Conservation (phyloP, 2,329 filamentous ascomycete genomes). For the Penicillium sp. region DNA sequence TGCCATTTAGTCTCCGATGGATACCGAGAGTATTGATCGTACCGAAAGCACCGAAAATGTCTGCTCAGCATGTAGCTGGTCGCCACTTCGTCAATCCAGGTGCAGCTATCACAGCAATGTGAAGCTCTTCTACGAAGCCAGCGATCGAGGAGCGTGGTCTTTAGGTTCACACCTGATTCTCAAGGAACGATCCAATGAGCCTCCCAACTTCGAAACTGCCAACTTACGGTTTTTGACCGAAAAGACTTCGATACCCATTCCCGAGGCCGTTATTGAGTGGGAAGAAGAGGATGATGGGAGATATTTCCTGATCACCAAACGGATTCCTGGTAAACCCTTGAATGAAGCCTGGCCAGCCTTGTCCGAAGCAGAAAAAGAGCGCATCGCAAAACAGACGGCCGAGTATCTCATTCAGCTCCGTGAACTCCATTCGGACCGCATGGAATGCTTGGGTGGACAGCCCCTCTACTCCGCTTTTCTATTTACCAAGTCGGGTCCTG, state of each 20-base stretch:
- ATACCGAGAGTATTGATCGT: not conserved
- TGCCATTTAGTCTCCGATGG: not conserved
- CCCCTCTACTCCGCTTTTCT: constrained; percentile 23
- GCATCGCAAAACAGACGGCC: constrained; percentile 26
- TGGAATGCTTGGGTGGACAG: constrained; percentile 18
- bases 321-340: constrained; percentile 22
- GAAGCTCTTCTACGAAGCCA: constrained; percentile 27
- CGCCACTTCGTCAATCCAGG: constrained; percentile 13
- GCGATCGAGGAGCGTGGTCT: constrained; percentile 34
- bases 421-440: constrained; percentile 15
- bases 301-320: constrained; percentile 17
- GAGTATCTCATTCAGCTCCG: constrained; percentile 27
- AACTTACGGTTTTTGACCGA: constrained; percentile 18
- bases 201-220: constrained; percentile 14
- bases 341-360: constrained; percentile 22
- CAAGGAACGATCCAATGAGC: constrained; percentile 28
- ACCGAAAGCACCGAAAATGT: no score
- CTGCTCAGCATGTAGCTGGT: constrained; percentile 26
- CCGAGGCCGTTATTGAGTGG: constrained; percentile 17
- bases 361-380: constrained; percentile 20
- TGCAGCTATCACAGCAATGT: constrained; percentile 23
- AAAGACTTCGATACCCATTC: constrained; percentile 22
- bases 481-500: constrained; percentile 3
- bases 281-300: constrained; percentile 14
- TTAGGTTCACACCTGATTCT: constrained; percentile 34